These are phyloP conservation scores for Populus hybrid DNA, from an alignment of 441 rosid species.

Conservation along the genomic window DNA sequence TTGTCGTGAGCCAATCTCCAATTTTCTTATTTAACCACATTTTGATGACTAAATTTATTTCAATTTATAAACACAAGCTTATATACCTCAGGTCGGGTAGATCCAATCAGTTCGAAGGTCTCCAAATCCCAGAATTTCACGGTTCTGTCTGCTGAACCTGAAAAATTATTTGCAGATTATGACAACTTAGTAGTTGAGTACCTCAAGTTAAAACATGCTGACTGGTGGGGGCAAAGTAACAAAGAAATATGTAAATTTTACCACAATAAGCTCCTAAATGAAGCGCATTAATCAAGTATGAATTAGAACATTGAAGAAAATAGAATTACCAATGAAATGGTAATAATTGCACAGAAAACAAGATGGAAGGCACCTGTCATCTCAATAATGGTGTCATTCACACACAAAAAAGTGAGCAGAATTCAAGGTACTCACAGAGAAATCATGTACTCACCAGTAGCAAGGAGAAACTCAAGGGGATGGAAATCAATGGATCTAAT, in stretches of 20 bases:
- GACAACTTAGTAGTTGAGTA: not conserved
- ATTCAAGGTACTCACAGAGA: constrained; percentile 2
- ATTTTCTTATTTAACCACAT: not conserved
- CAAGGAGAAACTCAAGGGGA: constrained; percentile 95
- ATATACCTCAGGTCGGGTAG: constrained; percentile 88
- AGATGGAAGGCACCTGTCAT: not conserved
- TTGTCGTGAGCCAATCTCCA: not conserved
- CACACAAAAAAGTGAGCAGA: not conserved
- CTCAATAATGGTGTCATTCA: not conserved
- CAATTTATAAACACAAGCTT: not conserved
- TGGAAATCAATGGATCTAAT: constrained; percentile 87
- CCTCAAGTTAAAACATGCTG: not conserved
- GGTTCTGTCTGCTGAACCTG: constrained; percentile 97
- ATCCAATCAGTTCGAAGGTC: constrained; percentile 93
- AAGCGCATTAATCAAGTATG: not conserved
- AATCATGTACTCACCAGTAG: constrained; percentile 60
- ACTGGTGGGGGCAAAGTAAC: not conserved
- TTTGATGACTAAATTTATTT: not conserved
- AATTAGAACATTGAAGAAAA: not conserved
- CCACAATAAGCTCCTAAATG: not conserved
- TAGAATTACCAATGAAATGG: not conserved
- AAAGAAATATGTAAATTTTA: not conserved
- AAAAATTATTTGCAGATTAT: constrained; percentile 24
- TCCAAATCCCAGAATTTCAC: constrained; percentile 98
- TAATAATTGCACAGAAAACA: not conserved